Conservation (phyloP, 768 basidiomycete genomes). For the Termitomyces sp. region DNA sequence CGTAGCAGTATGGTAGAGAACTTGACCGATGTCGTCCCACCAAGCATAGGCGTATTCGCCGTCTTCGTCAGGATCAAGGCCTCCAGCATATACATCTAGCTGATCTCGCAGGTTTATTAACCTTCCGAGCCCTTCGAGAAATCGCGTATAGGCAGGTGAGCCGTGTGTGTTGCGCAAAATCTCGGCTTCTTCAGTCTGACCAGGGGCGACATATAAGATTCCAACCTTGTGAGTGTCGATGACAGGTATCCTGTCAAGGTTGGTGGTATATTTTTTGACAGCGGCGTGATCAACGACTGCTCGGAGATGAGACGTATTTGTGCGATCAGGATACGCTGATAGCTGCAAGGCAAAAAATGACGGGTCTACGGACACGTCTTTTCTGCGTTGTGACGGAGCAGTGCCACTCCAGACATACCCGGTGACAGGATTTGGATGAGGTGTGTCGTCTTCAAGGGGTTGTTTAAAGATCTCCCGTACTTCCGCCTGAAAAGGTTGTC, state of each 20-base stretch:
- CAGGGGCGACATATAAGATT: conserved; percentile 92
- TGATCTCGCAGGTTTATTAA: conserved; percentile 88
- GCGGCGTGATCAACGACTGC: conserved; percentile 50
- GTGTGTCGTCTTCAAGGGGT: conserved; percentile 20
- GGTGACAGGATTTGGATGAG: conserved; percentile 67
- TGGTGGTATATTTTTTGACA: conserved; percentile 56
- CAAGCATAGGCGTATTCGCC: conserved; percentile 98
- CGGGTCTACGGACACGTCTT: conserved; percentile 82
- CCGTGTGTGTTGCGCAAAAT: conserved; percentile 90
- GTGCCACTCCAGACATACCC: conserved; percentile 88
- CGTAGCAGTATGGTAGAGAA: conserved; percentile 93
- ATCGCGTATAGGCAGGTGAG: conserved; percentile 91
- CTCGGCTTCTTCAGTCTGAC: conserved; percentile 79
- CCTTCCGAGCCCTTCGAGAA: conserved; percentile 85
- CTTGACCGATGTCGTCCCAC: conserved; percentile 98
- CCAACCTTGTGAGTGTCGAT: conserved; percentile 98
- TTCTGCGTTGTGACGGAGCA: conserved; percentile 85
- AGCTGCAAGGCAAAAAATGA: conserved; percentile 84
- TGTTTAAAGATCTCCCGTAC: conserved; percentile 22
- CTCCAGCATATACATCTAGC: conserved; percentile 89
- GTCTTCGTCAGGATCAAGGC: conserved; percentile 86
- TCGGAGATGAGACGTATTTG: conserved; percentile 34
- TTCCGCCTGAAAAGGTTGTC: conserved; percentile 18
- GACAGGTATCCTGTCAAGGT: conserved; percentile 83
- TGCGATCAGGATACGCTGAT: conserved; percentile 57